Base-by-base conservation (phyloP, 202 grass and related monocot genomes). In the Elaeis oleifera region DNA sequence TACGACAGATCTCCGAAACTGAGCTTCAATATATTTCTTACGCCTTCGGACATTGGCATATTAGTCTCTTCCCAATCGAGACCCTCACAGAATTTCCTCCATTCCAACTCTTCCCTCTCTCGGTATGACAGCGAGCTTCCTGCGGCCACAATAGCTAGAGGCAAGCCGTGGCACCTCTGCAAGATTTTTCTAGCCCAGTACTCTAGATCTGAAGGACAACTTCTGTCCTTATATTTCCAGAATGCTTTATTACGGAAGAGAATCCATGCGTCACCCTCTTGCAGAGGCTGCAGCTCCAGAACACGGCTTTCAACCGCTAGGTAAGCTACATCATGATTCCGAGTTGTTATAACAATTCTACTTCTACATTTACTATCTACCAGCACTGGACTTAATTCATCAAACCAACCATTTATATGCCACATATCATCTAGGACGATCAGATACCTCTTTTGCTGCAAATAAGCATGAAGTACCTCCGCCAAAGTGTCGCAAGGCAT, bases 91-190 rank as follows among this genome's bases (percentile, higher is more conserved):
- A 90, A 66, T 22, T 50, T 54, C 13, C 71, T 70, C 82, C 82
- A 83, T 54, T 80, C 75, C 1, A 24, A 26, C 25, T 79, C 71
- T 8, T 73, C 59, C 25, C 66, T 61, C 39, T 76, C 64, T 74
- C 44, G 58, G 36, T 76, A 82, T 1, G 79, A 79, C 25, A 85
- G 50, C 20, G 82, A 53, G 28, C 82, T 80, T 23, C 79, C 86
- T 23, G 80, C 61, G 63, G 83, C 73, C 25, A 86, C 73, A 26
- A 90, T 64, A 69, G 83, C 83, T 2, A 90, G 61, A 49, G 83
- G 88, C n/a, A 90, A 76, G 13, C 83, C 83, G 60, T 78, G 71
- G 29, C 83, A 90, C 50, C 82, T 85, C 0, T 61, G 31, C 9
- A 78, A 68, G 53, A 86, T 86, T 68, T 60, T 63, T 48, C 74